These are phyloP conservation scores for Ballota nigra DNA, from an alignment of 257 asterid genomes.

Conservation along the genomic window DNA sequence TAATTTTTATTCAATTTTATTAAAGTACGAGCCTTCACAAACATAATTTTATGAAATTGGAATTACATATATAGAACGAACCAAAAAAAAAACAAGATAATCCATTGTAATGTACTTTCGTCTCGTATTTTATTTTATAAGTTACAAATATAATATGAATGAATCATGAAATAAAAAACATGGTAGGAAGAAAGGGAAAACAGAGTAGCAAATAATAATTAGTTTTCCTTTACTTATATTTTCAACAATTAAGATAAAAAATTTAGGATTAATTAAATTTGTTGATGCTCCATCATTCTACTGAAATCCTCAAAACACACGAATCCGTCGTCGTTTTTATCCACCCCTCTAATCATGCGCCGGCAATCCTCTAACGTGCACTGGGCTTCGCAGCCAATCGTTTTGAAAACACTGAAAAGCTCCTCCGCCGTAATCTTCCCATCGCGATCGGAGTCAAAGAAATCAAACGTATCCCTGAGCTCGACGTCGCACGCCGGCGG, in stretches of 20 bases:
- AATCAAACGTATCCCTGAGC: slow-evolving; percentile 42
- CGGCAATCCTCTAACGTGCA: slow-evolving; percentile 60
- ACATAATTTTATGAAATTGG: too few species aligned
- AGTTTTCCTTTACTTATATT: background rate
- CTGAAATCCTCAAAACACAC: slow-evolving; percentile 53
- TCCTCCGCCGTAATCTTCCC: slow-evolving; percentile 55
- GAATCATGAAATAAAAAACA: too few species aligned
- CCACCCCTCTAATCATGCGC: slow-evolving; percentile 45
- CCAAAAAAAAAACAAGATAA: too few species aligned
- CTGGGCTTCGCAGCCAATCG: slow-evolving; percentile 35
- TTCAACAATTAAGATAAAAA: background rate
- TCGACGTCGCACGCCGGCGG: slow-evolving; percentile 48
- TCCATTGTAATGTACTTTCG: too few species aligned
- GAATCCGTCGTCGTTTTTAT: slow-evolving; percentile 42
- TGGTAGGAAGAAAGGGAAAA: too few species aligned
- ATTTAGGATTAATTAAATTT: slow-evolving; percentile 4
- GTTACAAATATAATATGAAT: too few species aligned
- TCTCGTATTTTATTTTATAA: too few species aligned
- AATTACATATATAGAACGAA: too few species aligned
- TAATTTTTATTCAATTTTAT: too few species aligned
- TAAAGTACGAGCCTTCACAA: too few species aligned
- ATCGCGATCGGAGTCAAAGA: slow-evolving; percentile 51
- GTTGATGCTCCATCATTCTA: slow-evolving; percentile 46
- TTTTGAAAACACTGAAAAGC: slow-evolving; percentile 33
- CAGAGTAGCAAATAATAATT: background rate